Evolutionary conservation across 2,329 filamentous ascomycete genomes (phyloP), one percentile per base, ranked within the genome.

Genomic region (Dothistroma pini): DNA sequence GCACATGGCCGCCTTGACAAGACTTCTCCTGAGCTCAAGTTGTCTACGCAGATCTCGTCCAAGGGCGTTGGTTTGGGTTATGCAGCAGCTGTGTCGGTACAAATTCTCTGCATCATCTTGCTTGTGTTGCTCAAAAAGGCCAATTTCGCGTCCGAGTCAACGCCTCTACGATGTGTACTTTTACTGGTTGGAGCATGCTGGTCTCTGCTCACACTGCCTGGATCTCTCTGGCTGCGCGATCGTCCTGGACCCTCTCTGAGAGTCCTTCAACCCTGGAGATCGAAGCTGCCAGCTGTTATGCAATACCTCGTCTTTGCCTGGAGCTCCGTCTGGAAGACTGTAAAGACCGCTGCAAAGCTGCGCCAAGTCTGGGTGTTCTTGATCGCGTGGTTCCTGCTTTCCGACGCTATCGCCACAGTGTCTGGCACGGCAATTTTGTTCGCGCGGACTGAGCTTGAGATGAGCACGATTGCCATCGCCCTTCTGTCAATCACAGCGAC

Each of bases 371-470:
- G 88, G 52, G 77, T 91, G 4, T 93, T 93, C 72, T 82, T 97
- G 10, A 82, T 83, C 2, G 89, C 89, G 6, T 97, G 93, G 93
- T 96, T 97, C 71, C 82, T 97, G 14, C 83, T 97, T 2, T 96
- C 91, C 1, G 93, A 97, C 71, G 91, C 91, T 25, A 90, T 97
- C 62, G 93, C 93, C 2, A 97, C 93, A 0, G 92, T 96, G 0
- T 93, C 90, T 25, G 93, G 91, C n/a, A 96, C 93, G 0, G 93
- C 93, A 0, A 91, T 97, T 31, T 81, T 97, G 10, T 97, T 96
- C 72, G 93, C 92, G 22, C 96, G 96, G 75, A 97, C 92, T 0
- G 86, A 93, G 72, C 81, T 97, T 14, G 85, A 90, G 68, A 96
- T 97, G 91, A 84, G 87, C 66, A 89, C 92, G 0, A 92, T 91